Evolutionary conservation across 73 alveolate species (phyloP), one percentile per base, ranked within the genome.

Genomic region (Tetrahymena malaccensis): DNA sequence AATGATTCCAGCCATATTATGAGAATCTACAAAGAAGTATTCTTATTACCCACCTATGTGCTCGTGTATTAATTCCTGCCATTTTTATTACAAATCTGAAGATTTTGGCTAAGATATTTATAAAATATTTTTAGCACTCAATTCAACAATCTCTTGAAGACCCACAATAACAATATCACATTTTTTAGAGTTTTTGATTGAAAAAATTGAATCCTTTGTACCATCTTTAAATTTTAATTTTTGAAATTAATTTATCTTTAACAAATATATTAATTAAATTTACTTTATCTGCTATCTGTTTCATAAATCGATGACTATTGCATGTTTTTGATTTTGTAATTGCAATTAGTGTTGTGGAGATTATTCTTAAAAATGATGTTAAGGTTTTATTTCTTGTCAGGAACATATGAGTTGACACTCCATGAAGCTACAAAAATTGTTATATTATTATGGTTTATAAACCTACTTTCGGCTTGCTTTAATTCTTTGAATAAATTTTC

Each of bases 1-100:
- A 93, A 94, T 93, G 35, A 98, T 84, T 50, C 99, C 99, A 5
- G 98, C 97, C 94, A 98, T 94, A 89, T 97, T 93, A 33, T 94
- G 95, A 70, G 89, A 94, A 38, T 94, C 84, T 11, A 97, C 25
- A 93, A 93, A 31, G 83, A 57, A 94, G 93, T 97, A 97, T 17
- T 97, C 94, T 55, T 70, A 40, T 93, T 96, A 96, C 16, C 89
- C 89, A 22, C 89, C 89, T 70, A 70, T 70, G 34, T 96, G 94
- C 70, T 21, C 35, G 27, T 85, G 35, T 10, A 96, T 94, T 44
- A 43, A 37, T 11, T 55, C 50, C 43, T 96, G 85, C 55, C 94
- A 94, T 35, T 16, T 84, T 35, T 94, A 25, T 33, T 83, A 43
- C 95, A 94, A 85, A 38, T 84, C 40, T 70, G 31, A 21, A 0